phyloP scores from a whole-genome alignment of 306 rosid species.

The Purshia tridentata region DNA sequence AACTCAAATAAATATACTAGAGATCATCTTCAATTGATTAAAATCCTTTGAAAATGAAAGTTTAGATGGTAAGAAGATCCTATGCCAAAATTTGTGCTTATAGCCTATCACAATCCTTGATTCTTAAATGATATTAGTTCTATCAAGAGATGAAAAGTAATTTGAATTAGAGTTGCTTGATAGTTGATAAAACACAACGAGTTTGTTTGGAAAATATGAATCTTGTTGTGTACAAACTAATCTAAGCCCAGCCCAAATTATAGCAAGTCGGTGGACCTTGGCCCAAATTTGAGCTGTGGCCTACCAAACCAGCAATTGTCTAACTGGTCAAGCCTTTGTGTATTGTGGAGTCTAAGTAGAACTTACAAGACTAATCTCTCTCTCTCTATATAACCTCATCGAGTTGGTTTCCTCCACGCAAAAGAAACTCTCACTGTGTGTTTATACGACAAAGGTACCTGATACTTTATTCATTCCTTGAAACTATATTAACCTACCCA shows the following conservation, averaged over 20 bases:
- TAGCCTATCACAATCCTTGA: too few species aligned
- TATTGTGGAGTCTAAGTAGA: not conserved
- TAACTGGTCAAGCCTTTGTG: not conserved
- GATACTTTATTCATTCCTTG: constrained; percentile 30
- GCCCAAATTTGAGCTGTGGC: not conserved
- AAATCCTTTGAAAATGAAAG: too few species aligned
- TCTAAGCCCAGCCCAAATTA: not conserved
- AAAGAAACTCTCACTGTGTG: constrained; percentile 32
- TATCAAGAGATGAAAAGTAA: too few species aligned
- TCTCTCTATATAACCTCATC: constrained; percentile 14
- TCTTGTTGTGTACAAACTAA: not conserved
- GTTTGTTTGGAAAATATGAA: too few species aligned
- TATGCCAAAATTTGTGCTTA: too few species aligned
- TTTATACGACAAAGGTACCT: constrained; percentile 36
- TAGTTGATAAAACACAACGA: too few species aligned
- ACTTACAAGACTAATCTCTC: constrained; percentile 9
- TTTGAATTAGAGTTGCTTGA: too few species aligned
- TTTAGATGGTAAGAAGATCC: too few species aligned
- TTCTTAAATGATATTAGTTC: too few species aligned
- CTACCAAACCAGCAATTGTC: not conserved
- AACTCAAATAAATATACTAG: too few species aligned
- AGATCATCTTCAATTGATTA: too few species aligned
- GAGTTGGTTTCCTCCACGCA: constrained; percentile 63
- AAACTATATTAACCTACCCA: constrained; percentile 5
- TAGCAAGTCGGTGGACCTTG: not conserved